Conservation (phyloP, 331 rosid species). For the Rosa hybrid region DNA sequence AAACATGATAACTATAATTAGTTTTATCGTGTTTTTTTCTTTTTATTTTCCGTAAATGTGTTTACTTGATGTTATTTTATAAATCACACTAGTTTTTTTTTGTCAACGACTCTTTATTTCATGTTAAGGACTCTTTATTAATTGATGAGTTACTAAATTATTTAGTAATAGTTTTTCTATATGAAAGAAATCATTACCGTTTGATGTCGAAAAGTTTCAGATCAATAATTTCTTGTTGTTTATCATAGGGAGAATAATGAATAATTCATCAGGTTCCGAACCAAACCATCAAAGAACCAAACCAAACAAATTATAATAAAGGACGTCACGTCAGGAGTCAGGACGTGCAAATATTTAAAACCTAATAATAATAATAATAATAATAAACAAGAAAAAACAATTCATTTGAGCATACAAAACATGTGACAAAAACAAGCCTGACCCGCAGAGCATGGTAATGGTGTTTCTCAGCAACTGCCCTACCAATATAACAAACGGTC, state of each 20-base stretch:
- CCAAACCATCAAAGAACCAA: background rate
- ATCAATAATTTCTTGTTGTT: background rate
- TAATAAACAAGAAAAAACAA: background rate
- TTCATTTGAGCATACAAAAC: constrained; percentile 3
- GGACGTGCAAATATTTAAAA: too few relatives aligned
- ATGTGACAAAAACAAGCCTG: constrained; percentile 5
- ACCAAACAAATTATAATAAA: background rate
- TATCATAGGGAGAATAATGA: background rate
- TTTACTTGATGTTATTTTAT: background rate
- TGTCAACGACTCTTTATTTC: too few relatives aligned
- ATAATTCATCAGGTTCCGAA: background rate
- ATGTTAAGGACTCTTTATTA: too few relatives aligned
- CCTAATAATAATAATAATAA: too few relatives aligned
- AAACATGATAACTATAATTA: too few relatives aligned
- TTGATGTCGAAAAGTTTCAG: too few relatives aligned
- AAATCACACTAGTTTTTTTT: too few relatives aligned
- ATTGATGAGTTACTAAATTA: too few relatives aligned
- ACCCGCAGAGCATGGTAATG: background rate
- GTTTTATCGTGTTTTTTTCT: too few relatives aligned
- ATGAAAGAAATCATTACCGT: background rate
- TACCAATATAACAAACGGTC: background rate
- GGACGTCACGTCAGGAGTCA: background rate
- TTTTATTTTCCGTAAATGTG: too few relatives aligned
- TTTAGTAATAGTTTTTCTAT: too few relatives aligned
- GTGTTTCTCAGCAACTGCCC: background rate